A percentile compares a stretch with the other conserved stretches of the same genome.
phyloP scores from a whole-genome alignment of 2,329 filamentous ascomycete genomes.

The Teratosphaeria epicoccoides region DNA sequence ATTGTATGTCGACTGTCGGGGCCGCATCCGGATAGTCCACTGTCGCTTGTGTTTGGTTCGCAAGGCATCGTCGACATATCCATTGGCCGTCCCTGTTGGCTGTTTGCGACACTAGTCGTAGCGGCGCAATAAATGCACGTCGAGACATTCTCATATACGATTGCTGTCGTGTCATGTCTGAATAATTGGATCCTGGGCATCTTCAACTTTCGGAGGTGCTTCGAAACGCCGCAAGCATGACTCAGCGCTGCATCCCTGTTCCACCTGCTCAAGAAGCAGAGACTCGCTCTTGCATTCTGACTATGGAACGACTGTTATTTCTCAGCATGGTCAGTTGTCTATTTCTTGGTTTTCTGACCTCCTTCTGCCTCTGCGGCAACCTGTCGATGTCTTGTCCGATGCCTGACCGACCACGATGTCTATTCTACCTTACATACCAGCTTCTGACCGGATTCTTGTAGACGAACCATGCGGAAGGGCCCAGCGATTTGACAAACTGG shows the following conservation, averaged over 20 bases:
- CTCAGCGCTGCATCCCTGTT: not conserved
- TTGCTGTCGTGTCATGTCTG: slow-evolving; percentile 4
- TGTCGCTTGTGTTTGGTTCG: slow-evolving; percentile 8
- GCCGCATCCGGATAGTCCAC: not conserved
- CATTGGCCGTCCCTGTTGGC: slow-evolving; percentile 14
- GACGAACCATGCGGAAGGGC: slow-evolving; percentile 41
- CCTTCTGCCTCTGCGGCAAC: too few species aligned
- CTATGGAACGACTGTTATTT: too few species aligned
- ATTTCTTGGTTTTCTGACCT: too few species aligned
- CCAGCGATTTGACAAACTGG: slow-evolving; percentile 36
- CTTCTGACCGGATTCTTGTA: slow-evolving; percentile 40
- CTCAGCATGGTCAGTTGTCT: not conserved
- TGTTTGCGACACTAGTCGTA: slow-evolving; percentile 11
- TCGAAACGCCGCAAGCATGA: not conserved
- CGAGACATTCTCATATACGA: slow-evolving; percentile 14
- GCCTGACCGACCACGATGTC: not conserved
- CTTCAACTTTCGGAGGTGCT: not conserved
- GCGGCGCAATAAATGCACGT: slow-evolving; percentile 15
- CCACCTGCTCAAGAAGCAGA: too few species aligned
- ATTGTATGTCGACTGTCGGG: not conserved
- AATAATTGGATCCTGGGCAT: not conserved
- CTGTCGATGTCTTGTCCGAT: not conserved
- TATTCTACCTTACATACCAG: slow-evolving; percentile 32
- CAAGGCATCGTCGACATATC: slow-evolving; percentile 23
- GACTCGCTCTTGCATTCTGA: too few species aligned